Base-by-base conservation (phyloP, 495 filamentous ascomycete genomes). In the Pseudoneurospora amorphoporcata region DNA sequence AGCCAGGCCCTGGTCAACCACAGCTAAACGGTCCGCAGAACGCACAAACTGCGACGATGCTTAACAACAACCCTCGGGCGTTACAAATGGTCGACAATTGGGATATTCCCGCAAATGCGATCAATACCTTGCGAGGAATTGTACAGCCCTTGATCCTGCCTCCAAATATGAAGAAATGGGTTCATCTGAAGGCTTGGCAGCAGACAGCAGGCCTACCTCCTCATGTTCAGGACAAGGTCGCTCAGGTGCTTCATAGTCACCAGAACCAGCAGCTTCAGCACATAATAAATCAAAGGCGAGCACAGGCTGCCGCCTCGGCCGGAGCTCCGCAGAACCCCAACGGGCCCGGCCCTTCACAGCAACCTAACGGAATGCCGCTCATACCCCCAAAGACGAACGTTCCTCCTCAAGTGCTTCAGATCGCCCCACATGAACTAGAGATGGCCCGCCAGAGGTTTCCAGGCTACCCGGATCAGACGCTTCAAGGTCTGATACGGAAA, bases 101-200 rank as follows among this genome's bases (percentile, higher is more conserved):
- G 79, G 79, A 82, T 16, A 68, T 85, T 0, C 79, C 81, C 1
- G 68, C 68, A 0, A 70, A 41, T 4, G 45, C 84, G 3, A 10
- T 85, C 0, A 68, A 72, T 2, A 73, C 80, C 10, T 35, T 83
- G 8, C 71, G 68, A 9, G 4, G n/a, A 16, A 3, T 16, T 32
- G 35, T 29, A 42, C 38, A 68, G 37, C 23, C 53, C 53, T 39
- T 17, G n/a, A 69, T 4, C 7, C 32, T 90, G 0, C 90, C 92
- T 3, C 86, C 85, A 17, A 80, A 90, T 3, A 80, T 91, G 19
- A 91, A 88, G 77, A 90, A 88, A 71, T 96, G 92, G 92, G 86
- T 84, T 38, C 88, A 91, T 69, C 81, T 96, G 0, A 94, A 92
- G 78, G 80, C 87, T 47, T 92, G 86, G 84, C 29, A 61, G 81